These are phyloP conservation scores for Fusarium keratoplasticum DNA, from an alignment of 2,329 filamentous ascomycete species.

Conservation along the genomic window DNA sequence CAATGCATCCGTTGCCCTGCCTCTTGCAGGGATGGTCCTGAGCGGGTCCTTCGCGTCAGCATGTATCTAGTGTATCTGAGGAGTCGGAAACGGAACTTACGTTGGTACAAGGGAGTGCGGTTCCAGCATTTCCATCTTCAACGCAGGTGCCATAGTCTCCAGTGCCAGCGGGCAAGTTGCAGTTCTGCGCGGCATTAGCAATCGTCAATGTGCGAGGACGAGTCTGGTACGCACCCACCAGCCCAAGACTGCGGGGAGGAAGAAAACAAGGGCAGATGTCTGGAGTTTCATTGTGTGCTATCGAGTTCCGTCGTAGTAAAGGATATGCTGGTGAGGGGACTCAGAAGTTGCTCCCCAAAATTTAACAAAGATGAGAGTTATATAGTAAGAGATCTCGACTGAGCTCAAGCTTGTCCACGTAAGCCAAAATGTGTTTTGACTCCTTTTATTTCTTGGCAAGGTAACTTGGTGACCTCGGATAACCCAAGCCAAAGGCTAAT, in stretches of 20 bases:
- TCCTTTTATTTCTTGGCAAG: neutral
- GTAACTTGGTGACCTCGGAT: neutral
- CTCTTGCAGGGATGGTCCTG: neutral
- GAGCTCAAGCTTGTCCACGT: neutral
- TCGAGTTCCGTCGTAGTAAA: too few relatives aligned
- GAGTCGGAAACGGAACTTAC: neutral
- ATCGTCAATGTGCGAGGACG: neutral
- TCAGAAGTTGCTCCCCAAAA: neutral
- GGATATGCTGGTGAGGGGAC: neutral
- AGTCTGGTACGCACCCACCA: neutral
- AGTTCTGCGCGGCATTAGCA: neutral
- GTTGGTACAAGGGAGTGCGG: neutral
- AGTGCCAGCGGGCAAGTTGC: neutral
- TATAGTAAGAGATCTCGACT: neutral
- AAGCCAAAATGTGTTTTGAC: neutral
- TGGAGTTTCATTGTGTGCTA: neutral
- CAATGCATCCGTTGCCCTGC: neutral
- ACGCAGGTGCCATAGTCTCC: neutral
- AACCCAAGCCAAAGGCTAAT: neutral
- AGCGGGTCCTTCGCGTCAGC: neutral
- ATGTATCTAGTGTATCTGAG: neutral
- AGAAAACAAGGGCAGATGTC: neutral
- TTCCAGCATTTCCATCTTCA: neutral
- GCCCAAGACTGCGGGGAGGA: neutral
- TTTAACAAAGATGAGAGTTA: neutral